These are phyloP conservation scores for Agaricus blazei DNA, from an alignment of 768 basidiomycete species.

Conservation along the genomic window DNA sequence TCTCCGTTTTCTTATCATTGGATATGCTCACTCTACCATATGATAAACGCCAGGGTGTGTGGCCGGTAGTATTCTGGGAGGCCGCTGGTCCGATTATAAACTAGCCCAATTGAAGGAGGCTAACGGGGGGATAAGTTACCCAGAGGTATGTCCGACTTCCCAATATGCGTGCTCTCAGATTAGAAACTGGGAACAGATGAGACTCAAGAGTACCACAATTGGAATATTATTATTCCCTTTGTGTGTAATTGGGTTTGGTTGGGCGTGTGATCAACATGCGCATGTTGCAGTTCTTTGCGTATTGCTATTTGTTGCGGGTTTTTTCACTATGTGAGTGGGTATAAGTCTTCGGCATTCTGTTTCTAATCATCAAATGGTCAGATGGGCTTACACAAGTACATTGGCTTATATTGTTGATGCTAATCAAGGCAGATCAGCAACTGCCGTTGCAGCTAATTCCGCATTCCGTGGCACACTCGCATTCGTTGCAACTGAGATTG, in stretches of 20 bases:
- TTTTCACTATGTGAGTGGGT: slow-evolving; percentile 61
- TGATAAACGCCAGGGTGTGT: slow-evolving; percentile 25
- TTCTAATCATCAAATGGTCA: slow-evolving; percentile 8
- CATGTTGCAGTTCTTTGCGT: slow-evolving; percentile 67
- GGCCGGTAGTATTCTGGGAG: slow-evolving; percentile 38
- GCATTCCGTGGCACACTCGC: slow-evolving; percentile 67
- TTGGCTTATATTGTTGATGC: slow-evolving; percentile 86
- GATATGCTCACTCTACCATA: background rate
- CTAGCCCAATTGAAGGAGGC: slow-evolving; percentile 30
- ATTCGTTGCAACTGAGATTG: slow-evolving; percentile 66
- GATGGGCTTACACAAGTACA: slow-evolving; percentile 36
- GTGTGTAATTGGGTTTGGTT: slow-evolving; percentile 64
- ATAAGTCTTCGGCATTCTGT: background rate
- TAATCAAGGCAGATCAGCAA: slow-evolving; percentile 74
- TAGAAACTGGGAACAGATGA: slow-evolving; percentile 46
- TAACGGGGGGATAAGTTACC: slow-evolving; percentile 39
- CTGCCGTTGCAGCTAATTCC: slow-evolving; percentile 73
- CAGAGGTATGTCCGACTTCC: slow-evolving; percentile 50
- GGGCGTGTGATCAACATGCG: slow-evolving; percentile 61
- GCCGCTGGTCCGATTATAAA: slow-evolving; percentile 39
- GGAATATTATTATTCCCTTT: slow-evolving; percentile 59
- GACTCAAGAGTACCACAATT: slow-evolving; percentile 55
- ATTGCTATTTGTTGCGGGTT: slow-evolving; percentile 67
- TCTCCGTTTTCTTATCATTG: background rate
- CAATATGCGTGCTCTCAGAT: background rate